Conservation (phyloP, 192 early-diverging fungal species). For the Coemansia sp. region DNA sequence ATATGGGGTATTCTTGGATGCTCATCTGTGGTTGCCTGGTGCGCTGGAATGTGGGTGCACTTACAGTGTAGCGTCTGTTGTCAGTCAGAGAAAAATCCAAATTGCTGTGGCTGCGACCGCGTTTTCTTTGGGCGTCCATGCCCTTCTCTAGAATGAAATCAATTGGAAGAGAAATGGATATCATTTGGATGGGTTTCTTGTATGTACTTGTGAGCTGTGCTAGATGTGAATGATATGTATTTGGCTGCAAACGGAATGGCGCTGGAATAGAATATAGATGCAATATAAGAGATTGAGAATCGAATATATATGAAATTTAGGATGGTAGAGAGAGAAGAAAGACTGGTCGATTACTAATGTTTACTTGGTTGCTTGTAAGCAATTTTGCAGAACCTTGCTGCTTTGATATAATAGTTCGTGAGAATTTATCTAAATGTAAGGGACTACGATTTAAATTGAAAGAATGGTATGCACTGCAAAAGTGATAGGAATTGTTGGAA, state of each 20-base stretch:
- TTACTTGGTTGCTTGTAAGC: neutral
- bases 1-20: neutral
- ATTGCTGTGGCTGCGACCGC: too few species aligned
- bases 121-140: constrained; percentile 28
- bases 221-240: neutral
- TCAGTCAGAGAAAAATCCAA: neutral
- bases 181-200: constrained; percentile 3
- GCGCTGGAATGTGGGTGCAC: constrained; percentile 10
- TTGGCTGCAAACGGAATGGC: neutral
- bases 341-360: neutral
- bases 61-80: constrained; percentile 40
- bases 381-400: neutral
- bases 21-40: neutral
- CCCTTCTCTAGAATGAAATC: constrained; percentile 42
- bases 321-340: neutral
- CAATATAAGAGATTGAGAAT: neutral
- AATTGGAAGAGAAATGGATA: constrained; percentile 29
- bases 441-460: neutral
- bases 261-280: neutral
- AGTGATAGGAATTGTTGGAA: neutral
- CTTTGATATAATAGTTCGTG: neutral
- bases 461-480: neutral
- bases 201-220: neutral
- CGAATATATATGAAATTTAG: neutral
- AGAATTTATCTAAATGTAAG: neutral